Base-by-base conservation (phyloP, 2,329 filamentous ascomycete species). In the Phyllosticta citrichinensis region DNA sequence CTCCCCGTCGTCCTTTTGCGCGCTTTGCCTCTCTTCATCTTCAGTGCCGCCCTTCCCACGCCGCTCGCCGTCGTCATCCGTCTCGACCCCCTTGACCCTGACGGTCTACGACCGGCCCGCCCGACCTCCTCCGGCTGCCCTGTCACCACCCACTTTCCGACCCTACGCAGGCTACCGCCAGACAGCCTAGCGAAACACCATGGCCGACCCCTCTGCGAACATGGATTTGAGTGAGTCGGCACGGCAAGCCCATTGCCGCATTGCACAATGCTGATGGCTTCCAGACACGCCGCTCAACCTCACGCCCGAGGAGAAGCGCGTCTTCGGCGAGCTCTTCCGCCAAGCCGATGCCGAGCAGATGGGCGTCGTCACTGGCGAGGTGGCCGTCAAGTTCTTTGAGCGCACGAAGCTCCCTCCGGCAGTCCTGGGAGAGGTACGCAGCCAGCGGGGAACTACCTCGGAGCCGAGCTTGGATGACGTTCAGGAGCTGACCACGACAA, bases 361-460 rank as follows among this genome's bases (percentile, higher is more conserved):
- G 62, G 91, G 92, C 61, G 91, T 97, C 65, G 90, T 99, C 35
- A 97, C 94, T 19, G 94, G 94, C 75, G 94, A 99, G 76, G 83
- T 95, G 64, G 94, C 94, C 62, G 92, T 99, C 74, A 90, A 91
- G 73, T 97, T 99, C 80, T 99, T 99, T 72, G 92, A 97, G 76
- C 94, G 94, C 80, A 97, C 94, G 54, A 87, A 89, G 67, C 81
- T 99, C 56, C 86, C 93, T 64, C 90, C 92, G 59, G 86, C 89
- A 64, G 82, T 94, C 56, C 81, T 99, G 63, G 94, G 93, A 75
- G 60, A 62, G 60, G 60, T 62, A 55, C 50, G 60, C 84, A 79
- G 54, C 30, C 11, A 57, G 11, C 40, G 10, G 17, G 20, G 62
- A 33, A 40, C 35, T 40, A 47, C 14, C 14, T 47, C 40, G 40